Evolutionary conservation across 306 rosid genomes (phyloP), one percentile per base, ranked within the genome.

Genomic region (Pterocarpus santalinus): DNA sequence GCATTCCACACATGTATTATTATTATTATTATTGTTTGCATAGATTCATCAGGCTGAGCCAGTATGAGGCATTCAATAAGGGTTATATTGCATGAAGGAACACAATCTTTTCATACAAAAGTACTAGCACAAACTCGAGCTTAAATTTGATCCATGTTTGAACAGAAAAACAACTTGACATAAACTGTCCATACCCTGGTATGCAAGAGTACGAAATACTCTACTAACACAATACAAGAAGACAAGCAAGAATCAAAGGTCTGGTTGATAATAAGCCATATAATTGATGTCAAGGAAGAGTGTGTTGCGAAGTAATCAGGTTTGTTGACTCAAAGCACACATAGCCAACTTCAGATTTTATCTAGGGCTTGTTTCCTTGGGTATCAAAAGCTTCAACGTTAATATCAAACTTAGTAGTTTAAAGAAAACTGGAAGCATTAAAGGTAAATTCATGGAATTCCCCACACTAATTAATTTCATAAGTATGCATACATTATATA

Each of bases 11-110:
- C 28, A 22, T 22, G 28, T 22, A 22, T 22, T 51, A 5, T 51
- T 49, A 49, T 51, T 49, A 49, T 49, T 49, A 8, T 12, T 8
- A 12, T 12, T 10, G 28, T 53, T 62, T 53, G 15, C 41, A 69
- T n/a, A 57, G 39, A 46, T 14, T 78, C 76, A 36, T 78, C 38
- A 38, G 51, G 63, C 53, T 65, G 72, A 44, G 65, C 75, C 56
- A 5, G 17, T 55, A 77, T 10, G 14, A 75, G 72, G 47, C 33
- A 77, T 62, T n/a, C 34, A 14, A 52, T 62, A 51, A 70, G 65
- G 35, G 34, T 6, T 17, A 36, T 49, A 51, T 32, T 69, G 78
- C 67, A 63, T 5, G 57, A 22, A 49, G 49, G 58, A 44, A 22
- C 36, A 55, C 39, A 68, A 66, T 51, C 64, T 38, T 55, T 3